phyloP scores from a whole-genome alignment of 1,284 basidiomycete genomes.

The Naganishia cerealis region DNA sequence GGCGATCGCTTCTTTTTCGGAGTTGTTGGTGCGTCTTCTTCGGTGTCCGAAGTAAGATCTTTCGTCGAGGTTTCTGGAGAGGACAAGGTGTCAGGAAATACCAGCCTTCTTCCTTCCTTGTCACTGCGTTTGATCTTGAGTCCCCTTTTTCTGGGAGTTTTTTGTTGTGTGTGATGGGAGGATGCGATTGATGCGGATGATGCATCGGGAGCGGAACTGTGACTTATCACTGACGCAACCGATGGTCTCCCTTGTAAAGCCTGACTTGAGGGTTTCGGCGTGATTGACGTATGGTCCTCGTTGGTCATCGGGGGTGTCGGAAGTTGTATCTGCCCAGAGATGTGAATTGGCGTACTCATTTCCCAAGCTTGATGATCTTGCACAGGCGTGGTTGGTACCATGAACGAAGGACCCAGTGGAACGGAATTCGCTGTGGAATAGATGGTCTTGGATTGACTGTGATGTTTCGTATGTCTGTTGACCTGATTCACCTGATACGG shows the following conservation, averaged over 20 bases:
- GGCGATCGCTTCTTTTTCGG: conserved; percentile 20
- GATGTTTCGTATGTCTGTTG: conserved; percentile 3
- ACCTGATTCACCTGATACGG: not conserved
- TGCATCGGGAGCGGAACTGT: not conserved
- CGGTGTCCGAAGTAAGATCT: conserved; percentile 11
- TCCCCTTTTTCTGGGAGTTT: conserved; percentile 16
- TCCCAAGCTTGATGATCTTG: conserved; percentile 21
- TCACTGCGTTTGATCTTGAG: conserved; percentile 28
- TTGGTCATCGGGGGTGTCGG: conserved; percentile 27
- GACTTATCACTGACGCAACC: conserved; percentile 14
- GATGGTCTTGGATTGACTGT: conserved; percentile 18
- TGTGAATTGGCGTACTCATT: conserved; percentile 21
- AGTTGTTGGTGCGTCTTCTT: conserved; percentile 18
- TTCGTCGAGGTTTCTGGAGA: conserved; percentile 17
- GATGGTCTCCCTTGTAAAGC: conserved; percentile 15
- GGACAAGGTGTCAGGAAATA: conserved; percentile 29
- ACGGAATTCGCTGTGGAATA: conserved; percentile 1
- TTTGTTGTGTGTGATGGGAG: conserved; percentile 8
- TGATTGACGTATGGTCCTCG: conserved; percentile 11
- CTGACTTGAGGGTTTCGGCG: conserved; percentile 5
- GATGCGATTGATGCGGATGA: conserved; percentile 15
- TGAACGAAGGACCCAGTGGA: not conserved
- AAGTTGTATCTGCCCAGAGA: conserved; percentile 20
- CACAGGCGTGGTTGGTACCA: conserved; percentile 20
- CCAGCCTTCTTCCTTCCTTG: conserved; percentile 31